phyloP scores from a whole-genome alignment of 106 monocot genomes.

The Dactylorhiza incarnata region DNA sequence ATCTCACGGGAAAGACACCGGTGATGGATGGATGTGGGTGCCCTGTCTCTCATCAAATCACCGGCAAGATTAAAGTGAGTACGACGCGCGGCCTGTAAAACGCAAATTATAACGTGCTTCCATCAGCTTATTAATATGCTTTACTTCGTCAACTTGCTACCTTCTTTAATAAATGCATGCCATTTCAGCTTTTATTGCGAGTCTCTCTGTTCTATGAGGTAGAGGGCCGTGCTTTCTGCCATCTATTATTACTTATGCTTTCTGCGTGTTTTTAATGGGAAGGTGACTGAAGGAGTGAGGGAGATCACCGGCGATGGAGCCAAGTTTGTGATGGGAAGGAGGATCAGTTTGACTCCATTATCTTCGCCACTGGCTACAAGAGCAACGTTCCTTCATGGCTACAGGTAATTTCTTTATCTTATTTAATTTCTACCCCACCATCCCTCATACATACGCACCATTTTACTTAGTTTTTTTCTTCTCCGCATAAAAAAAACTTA shows the following conservation, averaged over 20 bases:
- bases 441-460: no score
- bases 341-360: slow-evolving; percentile 68
- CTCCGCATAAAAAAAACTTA: no score
- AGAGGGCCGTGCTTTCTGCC: background rate
- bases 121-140: background rate
- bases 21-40: slow-evolving; percentile 78
- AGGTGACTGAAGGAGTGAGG: slow-evolving; percentile 75
- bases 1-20: slow-evolving; percentile 87
- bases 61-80: slow-evolving; percentile 68
- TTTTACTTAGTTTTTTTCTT: no score
- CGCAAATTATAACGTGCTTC: background rate
- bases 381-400: slow-evolving; percentile 96
- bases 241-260: background rate
- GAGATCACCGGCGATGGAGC: slow-evolving; percentile 64
- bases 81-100: no score
- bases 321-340: slow-evolving; percentile 82
- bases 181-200: background rate
- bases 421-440: no score
- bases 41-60: slow-evolving; percentile 62
- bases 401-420: no score
- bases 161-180: slow-evolving; percentile 4
- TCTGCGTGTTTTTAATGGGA: slow-evolving; percentile 1
- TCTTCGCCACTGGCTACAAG: slow-evolving; percentile 89
- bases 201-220: background rate
- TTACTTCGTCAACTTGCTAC: background rate